Percentiles rank a stretch among this genome's conserved stretches.
phyloP scores from a whole-genome alignment of 208 protist genomes.

The Acanthamoeba royreba region DNA sequence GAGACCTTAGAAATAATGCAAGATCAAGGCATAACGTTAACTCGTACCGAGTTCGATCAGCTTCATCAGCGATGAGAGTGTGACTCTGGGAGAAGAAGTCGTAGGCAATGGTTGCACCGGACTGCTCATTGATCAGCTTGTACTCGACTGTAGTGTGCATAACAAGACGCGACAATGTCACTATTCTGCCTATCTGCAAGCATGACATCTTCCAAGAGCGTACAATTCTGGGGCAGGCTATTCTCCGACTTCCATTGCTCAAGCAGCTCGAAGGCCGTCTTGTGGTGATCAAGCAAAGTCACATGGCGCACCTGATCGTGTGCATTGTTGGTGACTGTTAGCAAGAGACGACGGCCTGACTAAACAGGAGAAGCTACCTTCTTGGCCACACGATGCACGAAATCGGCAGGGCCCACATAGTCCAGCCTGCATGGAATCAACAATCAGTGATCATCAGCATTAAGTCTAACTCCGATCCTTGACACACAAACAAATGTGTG shows the following conservation, averaged over 20 bases:
- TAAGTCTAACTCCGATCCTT: not conserved
- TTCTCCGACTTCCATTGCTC: conserved; percentile 1
- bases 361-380: not conserved
- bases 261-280: not conserved
- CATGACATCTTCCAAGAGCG: not conserved
- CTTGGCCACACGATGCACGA: not conserved
- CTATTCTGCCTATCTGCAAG: too few relatives aligned
- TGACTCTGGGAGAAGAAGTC: not conserved
- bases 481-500: not conserved
- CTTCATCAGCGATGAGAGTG: not conserved
- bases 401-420: not conserved
- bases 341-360: too few relatives aligned
- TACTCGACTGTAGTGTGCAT: not conserved
- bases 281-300: conserved; percentile 8
- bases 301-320: not conserved
- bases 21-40: not conserved
- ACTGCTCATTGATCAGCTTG: not conserved
- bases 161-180: too few relatives aligned
- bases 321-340: too few relatives aligned
- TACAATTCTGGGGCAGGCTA: not conserved
- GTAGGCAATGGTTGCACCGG: not conserved
- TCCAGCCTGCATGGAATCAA: not conserved
- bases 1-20: not conserved
- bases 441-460: too few relatives aligned
- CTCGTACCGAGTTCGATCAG: not conserved